A percentile compares a stretch with the other conserved stretches of the same genome.
These are phyloP conservation scores for Cornus florida DNA, from an alignment of 148 eudicot genomes.

Conservation along the genomic window DNA sequence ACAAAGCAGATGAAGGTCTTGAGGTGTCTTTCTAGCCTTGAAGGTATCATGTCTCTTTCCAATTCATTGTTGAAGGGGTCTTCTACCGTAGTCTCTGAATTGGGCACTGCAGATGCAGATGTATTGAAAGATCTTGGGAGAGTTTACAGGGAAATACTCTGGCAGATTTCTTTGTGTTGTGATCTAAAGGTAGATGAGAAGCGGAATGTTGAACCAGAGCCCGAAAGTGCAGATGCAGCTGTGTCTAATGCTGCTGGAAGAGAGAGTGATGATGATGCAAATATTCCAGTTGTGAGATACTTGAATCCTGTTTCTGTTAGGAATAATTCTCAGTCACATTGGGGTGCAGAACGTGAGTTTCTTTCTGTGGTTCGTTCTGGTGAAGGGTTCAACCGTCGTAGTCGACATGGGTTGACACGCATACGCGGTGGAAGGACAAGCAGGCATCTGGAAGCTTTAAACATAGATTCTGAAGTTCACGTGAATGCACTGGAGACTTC, in stretches of 20 bases:
- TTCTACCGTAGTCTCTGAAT: slow-evolving; percentile 74
- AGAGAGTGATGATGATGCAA: slow-evolving; percentile 90
- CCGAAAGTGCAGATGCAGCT: slow-evolving; percentile 63
- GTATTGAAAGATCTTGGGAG: slow-evolving; percentile 88
- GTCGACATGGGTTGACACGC: slow-evolving; percentile 82
- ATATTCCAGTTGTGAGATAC: slow-evolving; percentile 65
- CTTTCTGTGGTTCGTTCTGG: slow-evolving; percentile 73
- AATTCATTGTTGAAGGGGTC: slow-evolving; percentile 82
- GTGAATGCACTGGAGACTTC: slow-evolving; percentile 47
- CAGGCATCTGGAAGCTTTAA: slow-evolving; percentile 75
- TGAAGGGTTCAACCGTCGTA: slow-evolving; percentile 88
- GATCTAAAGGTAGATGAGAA: slow-evolving; percentile 80
- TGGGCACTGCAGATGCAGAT: slow-evolving; percentile 91
- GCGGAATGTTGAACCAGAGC: slow-evolving; percentile 52
- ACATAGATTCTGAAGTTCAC: slow-evolving; percentile 68
- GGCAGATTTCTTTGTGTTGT: slow-evolving; percentile 83
- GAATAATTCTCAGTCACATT: slow-evolving; percentile 66
- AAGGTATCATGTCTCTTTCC: slow-evolving; percentile 73
- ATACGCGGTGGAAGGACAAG: slow-evolving; percentile 84
- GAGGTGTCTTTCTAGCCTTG: slow-evolving; percentile 78
- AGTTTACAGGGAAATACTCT: slow-evolving; percentile 75
- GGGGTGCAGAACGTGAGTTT: slow-evolving; percentile 85
- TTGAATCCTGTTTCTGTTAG: slow-evolving; percentile 76
- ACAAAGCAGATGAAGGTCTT: slow-evolving; percentile 51
- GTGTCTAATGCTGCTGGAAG: slow-evolving; percentile 58